Conservation (phyloP, 768 basidiomycete genomes). For the Thelephora aurantiotincta region DNA sequence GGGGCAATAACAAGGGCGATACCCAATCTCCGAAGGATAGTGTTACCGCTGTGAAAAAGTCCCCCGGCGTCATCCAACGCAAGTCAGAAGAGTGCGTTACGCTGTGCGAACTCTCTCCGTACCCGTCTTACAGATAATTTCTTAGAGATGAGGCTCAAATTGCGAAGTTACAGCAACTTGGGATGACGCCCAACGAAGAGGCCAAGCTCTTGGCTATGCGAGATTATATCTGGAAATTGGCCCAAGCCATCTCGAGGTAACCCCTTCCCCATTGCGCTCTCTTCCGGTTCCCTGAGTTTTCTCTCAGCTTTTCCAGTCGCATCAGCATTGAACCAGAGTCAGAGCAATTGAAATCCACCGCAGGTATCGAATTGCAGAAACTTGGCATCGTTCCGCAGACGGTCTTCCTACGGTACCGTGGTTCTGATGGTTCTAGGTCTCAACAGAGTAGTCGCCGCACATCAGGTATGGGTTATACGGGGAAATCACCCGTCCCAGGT, state of each 20-base stretch:
- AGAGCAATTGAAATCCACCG: constrained; percentile 47
- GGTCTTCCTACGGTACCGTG: constrained; percentile 63
- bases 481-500: constrained; percentile 31
- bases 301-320: constrained; percentile 50
- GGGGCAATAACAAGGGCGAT: constrained; percentile 25
- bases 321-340: constrained; percentile 46
- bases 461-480: constrained; percentile 13
- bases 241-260: constrained; percentile 65
- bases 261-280: neutral
- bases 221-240: constrained; percentile 78
- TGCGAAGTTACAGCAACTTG: constrained; percentile 70
- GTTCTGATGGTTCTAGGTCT: constrained; percentile 24
- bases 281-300: neutral
- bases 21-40: constrained; percentile 61
- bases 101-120: neutral
- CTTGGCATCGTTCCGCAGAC: constrained; percentile 86
- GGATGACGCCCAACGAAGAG: constrained; percentile 75
- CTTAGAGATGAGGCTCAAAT: constrained; percentile 67
- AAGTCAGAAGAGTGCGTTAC: constrained; percentile 66
- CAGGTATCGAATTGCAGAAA: constrained; percentile 70
- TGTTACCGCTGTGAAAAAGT: constrained; percentile 48
- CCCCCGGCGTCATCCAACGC: constrained; percentile 26
- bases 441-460: constrained; percentile 10
- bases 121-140: neutral
- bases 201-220: constrained; percentile 77